Conservation (phyloP, 2,329 filamentous ascomycete species). For the Orbilia quercus region DNA sequence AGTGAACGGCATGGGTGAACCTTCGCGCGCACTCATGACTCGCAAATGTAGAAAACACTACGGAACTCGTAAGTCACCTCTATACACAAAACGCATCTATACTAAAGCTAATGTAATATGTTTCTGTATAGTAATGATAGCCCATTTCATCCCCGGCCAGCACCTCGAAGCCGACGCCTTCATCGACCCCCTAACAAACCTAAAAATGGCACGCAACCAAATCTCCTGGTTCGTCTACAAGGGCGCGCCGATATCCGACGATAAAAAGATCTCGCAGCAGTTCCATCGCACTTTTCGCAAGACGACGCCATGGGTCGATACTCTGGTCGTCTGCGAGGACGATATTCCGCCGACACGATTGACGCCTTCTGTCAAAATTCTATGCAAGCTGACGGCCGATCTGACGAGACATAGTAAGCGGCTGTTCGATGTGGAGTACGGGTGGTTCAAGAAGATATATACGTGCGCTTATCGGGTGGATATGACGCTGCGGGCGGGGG, state of each 20-base stretch:
- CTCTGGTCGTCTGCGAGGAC: conserved; percentile 49
- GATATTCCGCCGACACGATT: conserved; percentile 41
- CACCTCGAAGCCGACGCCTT: conserved; percentile 52
- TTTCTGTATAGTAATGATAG: conserved; percentile 54
- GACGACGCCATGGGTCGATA: conserved; percentile 47
- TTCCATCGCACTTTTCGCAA: conserved; percentile 54
- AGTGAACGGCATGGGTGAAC: conserved; percentile 17
- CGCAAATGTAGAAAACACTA: conserved; percentile 58
- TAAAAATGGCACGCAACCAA: conserved; percentile 55
- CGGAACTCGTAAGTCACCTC: conserved; percentile 52
- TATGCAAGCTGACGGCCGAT: conserved; percentile 50
- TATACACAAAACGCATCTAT: background rate
- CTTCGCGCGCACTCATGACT: conserved; percentile 47
- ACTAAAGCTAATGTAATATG: conserved; percentile 2
- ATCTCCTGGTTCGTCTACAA: conserved; percentile 56
- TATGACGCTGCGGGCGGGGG: conserved; percentile 48
- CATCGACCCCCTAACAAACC: conserved; percentile 44
- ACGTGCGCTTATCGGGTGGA: conserved; percentile 51
- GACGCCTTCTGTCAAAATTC: conserved; percentile 37
- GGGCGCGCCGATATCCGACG: conserved; percentile 41
- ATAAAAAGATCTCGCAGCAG: conserved; percentile 53
- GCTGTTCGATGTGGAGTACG: conserved; percentile 51
- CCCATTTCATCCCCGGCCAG: conserved; percentile 48
- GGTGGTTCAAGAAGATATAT: conserved; percentile 48
- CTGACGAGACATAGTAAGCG: conserved; percentile 41